These are phyloP conservation scores for Solanum paucissectum DNA, from an alignment of 257 asterid species.

Conservation along the genomic window DNA sequence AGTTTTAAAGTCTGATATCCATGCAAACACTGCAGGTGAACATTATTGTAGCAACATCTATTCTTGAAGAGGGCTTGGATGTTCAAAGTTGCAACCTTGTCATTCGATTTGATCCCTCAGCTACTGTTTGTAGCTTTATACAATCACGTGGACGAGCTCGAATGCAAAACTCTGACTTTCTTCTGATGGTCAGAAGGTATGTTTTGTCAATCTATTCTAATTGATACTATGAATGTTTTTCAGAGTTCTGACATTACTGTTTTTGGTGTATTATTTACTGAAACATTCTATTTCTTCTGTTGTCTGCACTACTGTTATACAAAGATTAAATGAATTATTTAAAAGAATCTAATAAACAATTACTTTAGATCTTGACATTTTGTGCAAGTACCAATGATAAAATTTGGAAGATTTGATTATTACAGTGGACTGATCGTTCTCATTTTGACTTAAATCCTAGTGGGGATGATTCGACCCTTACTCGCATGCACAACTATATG, in stretches of 20 bases:
- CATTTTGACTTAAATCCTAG: constrained; percentile 21
- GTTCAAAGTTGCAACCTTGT: constrained; percentile 92
- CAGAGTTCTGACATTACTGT: background rate
- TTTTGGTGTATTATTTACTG: background rate
- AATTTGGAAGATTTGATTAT: background rate
- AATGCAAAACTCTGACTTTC: constrained; percentile 68
- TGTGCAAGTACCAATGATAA: background rate
- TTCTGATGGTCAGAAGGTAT: constrained; percentile 59
- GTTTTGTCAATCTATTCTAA: background rate
- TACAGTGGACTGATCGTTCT: background rate
- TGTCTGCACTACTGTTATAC: background rate
- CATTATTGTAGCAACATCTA: constrained; percentile 66
- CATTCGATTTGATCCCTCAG: constrained; percentile 68
- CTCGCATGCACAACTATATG: constrained; percentile 38
- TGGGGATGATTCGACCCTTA: constrained; percentile 34
- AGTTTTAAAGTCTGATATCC: background rate
- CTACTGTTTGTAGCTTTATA: constrained; percentile 72
- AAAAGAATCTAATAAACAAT: background rate
- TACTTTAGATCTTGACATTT: background rate
- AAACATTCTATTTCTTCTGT: background rate
- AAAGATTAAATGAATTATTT: background rate
- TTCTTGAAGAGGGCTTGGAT: constrained; percentile 93
- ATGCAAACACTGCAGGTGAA: constrained; percentile 45
- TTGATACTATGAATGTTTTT: background rate
- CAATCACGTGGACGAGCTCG: constrained; percentile 96